Conservation (phyloP, 768 basidiomycete species). For the Cystobasidium onofrii region DNA sequence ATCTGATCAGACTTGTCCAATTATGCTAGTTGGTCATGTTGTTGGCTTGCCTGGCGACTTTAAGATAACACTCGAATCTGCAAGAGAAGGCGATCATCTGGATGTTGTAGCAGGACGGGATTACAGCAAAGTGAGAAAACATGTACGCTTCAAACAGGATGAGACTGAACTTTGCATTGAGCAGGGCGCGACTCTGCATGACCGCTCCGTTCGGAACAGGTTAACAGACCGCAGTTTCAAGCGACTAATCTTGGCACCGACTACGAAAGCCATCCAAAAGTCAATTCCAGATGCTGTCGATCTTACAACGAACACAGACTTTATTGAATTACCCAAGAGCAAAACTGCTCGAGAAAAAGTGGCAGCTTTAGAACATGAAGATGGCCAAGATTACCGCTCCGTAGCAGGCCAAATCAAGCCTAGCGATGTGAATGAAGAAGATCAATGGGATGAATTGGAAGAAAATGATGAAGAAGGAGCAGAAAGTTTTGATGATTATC, state of each 20-base stretch:
- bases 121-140: background rate
- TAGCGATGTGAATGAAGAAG: background rate
- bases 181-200: background rate
- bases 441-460: background rate
- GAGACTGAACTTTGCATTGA: background rate
- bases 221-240: constrained; percentile 6
- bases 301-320: background rate
- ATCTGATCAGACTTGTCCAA: background rate
- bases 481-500: constrained; percentile 40
- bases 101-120: background rate
- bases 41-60: background rate
- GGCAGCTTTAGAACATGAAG: constrained; percentile 36
- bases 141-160: background rate
- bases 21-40: constrained; percentile 17
- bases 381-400: constrained; percentile 39
- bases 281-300: background rate
- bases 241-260: background rate
- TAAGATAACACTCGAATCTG: constrained; percentile 12
- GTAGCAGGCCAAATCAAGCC: constrained; percentile 36
- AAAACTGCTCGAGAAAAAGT: background rate
- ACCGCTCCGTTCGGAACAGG: background rate
- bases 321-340: background rate
- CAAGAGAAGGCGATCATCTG: constrained; percentile 18
- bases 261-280: background rate
- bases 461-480: constrained; percentile 37